Evolutionary conservation across 2,329 filamentous ascomycete species (phyloP).

Genomic region (Tympanopsis confertula): DNA sequence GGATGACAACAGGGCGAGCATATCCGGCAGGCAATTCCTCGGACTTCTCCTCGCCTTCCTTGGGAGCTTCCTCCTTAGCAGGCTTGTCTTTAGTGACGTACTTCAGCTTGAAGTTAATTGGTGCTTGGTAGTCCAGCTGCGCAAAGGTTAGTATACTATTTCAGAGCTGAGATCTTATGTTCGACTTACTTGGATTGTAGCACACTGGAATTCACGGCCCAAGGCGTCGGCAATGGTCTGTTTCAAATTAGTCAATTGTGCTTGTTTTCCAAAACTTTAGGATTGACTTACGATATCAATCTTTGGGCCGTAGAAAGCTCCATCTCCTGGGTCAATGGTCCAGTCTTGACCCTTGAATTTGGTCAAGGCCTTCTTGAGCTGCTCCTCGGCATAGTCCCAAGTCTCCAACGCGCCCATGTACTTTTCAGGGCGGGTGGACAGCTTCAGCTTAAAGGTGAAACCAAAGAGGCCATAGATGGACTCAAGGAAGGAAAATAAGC

Average conservation of each 20-base stretch:
- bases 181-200: slow-evolving; percentile 63
- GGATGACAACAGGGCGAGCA: slow-evolving; percentile 42
- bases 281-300: too few species aligned
- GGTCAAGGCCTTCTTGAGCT: slow-evolving; percentile 46
- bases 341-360: slow-evolving; percentile 49
- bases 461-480: slow-evolving; percentile 58
- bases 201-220: slow-evolving; percentile 55
- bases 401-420: slow-evolving; percentile 52
- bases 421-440: slow-evolving; percentile 58
- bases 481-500: slow-evolving; percentile 53
- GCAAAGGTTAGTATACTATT: too few species aligned
- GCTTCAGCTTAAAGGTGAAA: slow-evolving; percentile 58
- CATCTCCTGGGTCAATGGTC: slow-evolving; percentile 58
- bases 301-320: slow-evolving; percentile 61
- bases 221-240: slow-evolving; percentile 59
- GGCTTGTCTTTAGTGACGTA: slow-evolving; percentile 46
- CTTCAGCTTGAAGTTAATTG: slow-evolving; percentile 55
- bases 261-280: too few species aligned
- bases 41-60: slow-evolving; percentile 8
- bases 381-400: slow-evolving; percentile 53
- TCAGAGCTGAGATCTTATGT: too few species aligned
- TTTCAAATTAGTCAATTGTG: too few species aligned
- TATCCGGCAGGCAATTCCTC: slow-evolving; percentile 18
- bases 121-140: slow-evolving; percentile 56
- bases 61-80: slow-evolving; percentile 13